A percentile compares a stretch with the other conserved stretches of the same genome.
Conservation (phyloP, 306 rosid genomes). For the Lathyrus sativus region DNA sequence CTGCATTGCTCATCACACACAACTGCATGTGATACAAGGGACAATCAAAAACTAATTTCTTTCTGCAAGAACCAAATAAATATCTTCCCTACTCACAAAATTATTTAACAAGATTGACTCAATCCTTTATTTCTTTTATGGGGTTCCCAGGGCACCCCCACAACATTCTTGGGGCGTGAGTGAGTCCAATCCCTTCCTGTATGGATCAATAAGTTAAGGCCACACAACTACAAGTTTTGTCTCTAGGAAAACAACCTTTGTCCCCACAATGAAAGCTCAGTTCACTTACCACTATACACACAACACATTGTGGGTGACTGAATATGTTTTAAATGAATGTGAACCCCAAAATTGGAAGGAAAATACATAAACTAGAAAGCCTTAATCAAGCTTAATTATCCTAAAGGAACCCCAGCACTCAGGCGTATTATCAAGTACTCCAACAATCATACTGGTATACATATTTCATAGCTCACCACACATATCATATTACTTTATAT, state of each 20-base stretch:
- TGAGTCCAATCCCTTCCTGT: background rate
- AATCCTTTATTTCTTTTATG: conserved; percentile 4
- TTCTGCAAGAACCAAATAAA: background rate
- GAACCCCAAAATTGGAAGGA: background rate
- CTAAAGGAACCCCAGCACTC: background rate
- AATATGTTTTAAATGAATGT: background rate
- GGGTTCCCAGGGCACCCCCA: background rate
- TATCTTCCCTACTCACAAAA: conserved; percentile 4
- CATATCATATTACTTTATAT: conserved; percentile 29
- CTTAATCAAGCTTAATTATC: conserved; percentile 20
- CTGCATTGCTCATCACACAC: conserved; percentile 98
- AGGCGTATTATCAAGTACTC: background rate
- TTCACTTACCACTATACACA: conserved; percentile 19
- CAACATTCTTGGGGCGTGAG: background rate
- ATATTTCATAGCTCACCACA: conserved; percentile 29
- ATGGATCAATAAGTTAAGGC: conserved; percentile 8
- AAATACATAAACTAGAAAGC: conserved; percentile 29
- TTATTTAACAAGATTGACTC: conserved; percentile 18
- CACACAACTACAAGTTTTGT: background rate
- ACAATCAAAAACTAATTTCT: conserved; percentile 29
- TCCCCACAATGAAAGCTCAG: conserved; percentile 5
- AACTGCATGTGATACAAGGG: conserved; percentile 56
- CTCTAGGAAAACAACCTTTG: background rate
- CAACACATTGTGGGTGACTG: background rate
- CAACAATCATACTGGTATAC: background rate